Evolutionary conservation across 129 eudicot genomes (phyloP), one percentile per base, ranked within the genome.

Genomic region (Cynara cardunculus): DNA sequence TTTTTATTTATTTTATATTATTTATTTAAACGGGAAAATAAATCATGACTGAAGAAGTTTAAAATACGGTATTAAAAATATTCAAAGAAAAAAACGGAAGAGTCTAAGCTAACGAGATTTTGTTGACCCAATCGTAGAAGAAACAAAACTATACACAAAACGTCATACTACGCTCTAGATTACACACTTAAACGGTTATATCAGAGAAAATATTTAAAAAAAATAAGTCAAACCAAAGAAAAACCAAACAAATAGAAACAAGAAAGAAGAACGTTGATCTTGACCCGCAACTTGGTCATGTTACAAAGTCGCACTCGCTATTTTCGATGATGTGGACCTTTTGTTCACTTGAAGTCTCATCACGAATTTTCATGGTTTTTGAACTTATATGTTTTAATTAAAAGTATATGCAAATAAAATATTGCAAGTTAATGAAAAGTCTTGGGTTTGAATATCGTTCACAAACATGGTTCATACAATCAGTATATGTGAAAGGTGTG

Each of bases 241-340:
- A 70, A 72, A 19, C 10, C 24, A 21, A 35, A 11, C 24, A 72
- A 3, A 62, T n/a, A 62, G 31, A 21, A 72, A 35, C 61, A 72
- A 35, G 3, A 44, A n/a, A 34, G 59, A 72, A 22, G 61, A 72
- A 37, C 27, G n/a, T 72, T 0, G 2, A 11, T 72, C 30, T 21
- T 35, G 76, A 72, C 76, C 76, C 76, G 75, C 30, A 72, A 72
- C 76, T 22, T 72, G 27, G n/a, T 37, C 53, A 13, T 72, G 30
- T 35, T 72, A 35, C 56, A 34, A 35, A 32, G 53, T 46, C 76
- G 18, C 18, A 9, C 27, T 22, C 8, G 68, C 8, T 62, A 9
- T 24, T 72, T 37, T 72, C 30, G 24, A 13, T 22, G 13, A 72
- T 10, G 3, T 71, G 25, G 53, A 71, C 11, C 11, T 71, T 22